A percentile compares a stretch with the other conserved stretches of the same genome.
These are phyloP conservation scores for Polysphondylium violaceum DNA, from an alignment of 78 protist species.

Conservation along the genomic window DNA sequence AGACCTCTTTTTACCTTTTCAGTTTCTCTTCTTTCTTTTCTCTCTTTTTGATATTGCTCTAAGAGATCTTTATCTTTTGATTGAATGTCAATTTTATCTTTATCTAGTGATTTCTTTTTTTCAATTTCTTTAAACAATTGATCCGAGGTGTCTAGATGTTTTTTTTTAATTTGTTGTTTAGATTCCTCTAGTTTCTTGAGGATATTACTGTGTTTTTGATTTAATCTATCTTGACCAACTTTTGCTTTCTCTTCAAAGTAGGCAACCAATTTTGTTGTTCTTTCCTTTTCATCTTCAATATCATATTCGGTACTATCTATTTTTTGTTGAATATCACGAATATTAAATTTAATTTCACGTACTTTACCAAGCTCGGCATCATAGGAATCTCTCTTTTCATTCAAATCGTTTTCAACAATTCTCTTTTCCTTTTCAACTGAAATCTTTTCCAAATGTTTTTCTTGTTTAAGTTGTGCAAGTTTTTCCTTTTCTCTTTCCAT, in stretches of 20 bases:
- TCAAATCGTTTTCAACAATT: constrained; percentile 20
- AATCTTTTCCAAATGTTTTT: constrained; percentile 17
- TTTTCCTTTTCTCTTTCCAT: constrained; percentile 44
- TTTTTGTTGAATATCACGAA: constrained; percentile 37
- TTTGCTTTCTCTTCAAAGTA: constrained; percentile 38
- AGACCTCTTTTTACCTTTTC: constrained; percentile 18
- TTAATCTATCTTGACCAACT: background rate
- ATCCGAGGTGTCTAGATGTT: constrained; percentile 7
- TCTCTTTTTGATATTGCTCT: constrained; percentile 14
- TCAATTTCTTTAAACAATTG: constrained; percentile 8
- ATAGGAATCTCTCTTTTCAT: background rate
- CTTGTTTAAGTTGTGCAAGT: constrained; percentile 33
- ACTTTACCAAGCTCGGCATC: constrained; percentile 27
- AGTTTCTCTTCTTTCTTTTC: constrained; percentile 34
- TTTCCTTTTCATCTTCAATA: constrained; percentile 40
- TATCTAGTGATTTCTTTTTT: background rate
- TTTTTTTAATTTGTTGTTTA: constrained; percentile 14
- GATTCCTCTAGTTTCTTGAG: constrained; percentile 55
- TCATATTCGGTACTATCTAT: constrained; percentile 7
- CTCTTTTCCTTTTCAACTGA: constrained; percentile 64
- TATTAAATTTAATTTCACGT: constrained; percentile 49
- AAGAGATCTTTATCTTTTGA: constrained; percentile 37
- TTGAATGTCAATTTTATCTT: background rate
- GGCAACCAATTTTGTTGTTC: constrained; percentile 28
- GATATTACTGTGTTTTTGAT: constrained; percentile 25